A percentile compares a stretch with the other conserved stretches of the same genome.
Conservation (phyloP, 306 rosid genomes). For the Malus asiatica region DNA sequence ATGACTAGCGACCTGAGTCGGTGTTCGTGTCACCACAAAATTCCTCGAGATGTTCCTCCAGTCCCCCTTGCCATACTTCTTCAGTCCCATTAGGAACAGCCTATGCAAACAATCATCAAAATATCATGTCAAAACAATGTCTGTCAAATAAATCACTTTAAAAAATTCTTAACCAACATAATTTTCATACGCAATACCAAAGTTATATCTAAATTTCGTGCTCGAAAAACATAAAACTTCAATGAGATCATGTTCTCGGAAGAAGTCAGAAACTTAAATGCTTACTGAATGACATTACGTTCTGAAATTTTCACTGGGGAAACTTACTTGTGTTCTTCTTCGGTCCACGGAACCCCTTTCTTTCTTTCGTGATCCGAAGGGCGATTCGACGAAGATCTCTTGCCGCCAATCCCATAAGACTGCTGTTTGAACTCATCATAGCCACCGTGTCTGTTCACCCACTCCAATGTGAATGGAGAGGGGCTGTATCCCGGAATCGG, state of each 20-base stretch:
- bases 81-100: conserved; percentile 74
- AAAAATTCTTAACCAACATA: not conserved
- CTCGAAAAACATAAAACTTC: not conserved
- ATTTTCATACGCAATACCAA: not conserved
- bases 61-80: conserved; percentile 86
- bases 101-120: conserved; percentile 32
- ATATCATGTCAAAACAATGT: not conserved
- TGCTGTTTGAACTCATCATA: conserved; percentile 51
- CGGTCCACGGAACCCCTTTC: conserved; percentile 95
- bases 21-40: conserved; percentile 65
- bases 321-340: conserved; percentile 85
- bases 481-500: conserved; percentile 63
- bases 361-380: conserved; percentile 70
- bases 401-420: conserved; percentile 39
- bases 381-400: conserved; percentile 45
- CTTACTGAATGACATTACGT: not conserved
- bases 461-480: conserved; percentile 68
- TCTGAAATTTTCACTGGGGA: not conserved
- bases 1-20: conserved; percentile 96
- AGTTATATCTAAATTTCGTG: not conserved
- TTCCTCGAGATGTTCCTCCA: conserved; percentile 92
- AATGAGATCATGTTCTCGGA: no score
- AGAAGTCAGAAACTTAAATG: no score
- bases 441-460: conserved; percentile 46
- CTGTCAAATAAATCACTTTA: not conserved